Evolutionary conservation across 202 grass and related monocot genomes (phyloP), one percentile per base, ranked within the genome.

Genomic region (Saccharum hybrid): DNA sequence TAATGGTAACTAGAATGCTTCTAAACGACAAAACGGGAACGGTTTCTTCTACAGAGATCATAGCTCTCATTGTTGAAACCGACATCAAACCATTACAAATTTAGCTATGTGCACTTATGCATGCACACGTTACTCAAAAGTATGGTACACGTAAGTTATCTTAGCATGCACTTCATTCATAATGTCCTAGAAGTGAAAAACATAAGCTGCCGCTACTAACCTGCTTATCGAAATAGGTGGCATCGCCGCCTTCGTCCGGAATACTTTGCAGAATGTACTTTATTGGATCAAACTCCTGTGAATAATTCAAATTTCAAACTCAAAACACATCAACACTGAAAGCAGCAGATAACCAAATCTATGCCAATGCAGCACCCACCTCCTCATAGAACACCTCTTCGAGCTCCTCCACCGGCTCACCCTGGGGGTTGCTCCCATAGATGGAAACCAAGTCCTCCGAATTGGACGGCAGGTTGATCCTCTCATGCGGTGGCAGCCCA

Each of bases 251-350:
- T 86, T 90, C 96, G 45, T 75, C 82, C 23, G 93, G 90, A 83
- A 99, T 85, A 81, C 80, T 96, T 59, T 89, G 81, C 74, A 99
- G 77, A 84, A 99, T 82, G 84, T 89, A 90, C 76, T 90, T 96
- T 78, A 99, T 92, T 57, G 91, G 93, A 87, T 99, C 93, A 36
- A 99, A 99, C 81, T 94, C 91, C 96, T 96, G 91, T 82, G 46
- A 75, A 69, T 6, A 75, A 71, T 72, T 74, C 28, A 60, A 70
- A 68, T 14, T 75, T 73, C 18, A 63, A 75, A 59, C 22, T 72
- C 36, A 48, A 69, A 54, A 57, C 51, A 46, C 57, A 60, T 19
- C 65, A 84, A 54, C 1, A 16, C 21, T 56, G 39, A 19, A 4
- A 63, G 57, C 72, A 0, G 2, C 13, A 8, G 63, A 71, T 10